Conservation (phyloP, 2,329 filamentous ascomycete species). For the Fusarium sp. region DNA sequence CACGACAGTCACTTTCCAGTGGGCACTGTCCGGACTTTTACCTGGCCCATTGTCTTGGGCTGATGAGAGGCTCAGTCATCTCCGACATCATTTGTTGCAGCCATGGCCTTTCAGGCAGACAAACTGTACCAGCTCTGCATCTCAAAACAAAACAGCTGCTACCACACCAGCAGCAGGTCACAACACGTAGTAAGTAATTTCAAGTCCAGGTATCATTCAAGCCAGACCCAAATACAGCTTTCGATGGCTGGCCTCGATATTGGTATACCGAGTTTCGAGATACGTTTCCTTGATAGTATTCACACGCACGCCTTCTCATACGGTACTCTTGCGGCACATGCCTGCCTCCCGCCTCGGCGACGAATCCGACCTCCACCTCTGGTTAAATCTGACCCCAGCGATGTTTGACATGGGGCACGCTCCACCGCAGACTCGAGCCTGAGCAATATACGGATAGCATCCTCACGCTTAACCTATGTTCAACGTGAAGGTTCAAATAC, state of each 20-base stretch:
- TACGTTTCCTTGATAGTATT: conserved; percentile 3
- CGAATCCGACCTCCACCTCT: conserved; percentile 34
- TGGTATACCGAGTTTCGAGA: neutral
- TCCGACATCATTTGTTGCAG: conserved; percentile 41
- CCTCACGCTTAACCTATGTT: neutral
- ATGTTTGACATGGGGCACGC: conserved; percentile 29
- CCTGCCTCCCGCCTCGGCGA: conserved; percentile 29
- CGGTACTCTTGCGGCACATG: conserved; percentile 21
- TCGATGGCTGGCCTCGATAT: conserved; percentile 7
- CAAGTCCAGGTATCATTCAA: neutral
- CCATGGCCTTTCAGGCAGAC: conserved; percentile 19
- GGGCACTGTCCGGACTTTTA: conserved; percentile 20
- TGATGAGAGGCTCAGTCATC: conserved; percentile 34
- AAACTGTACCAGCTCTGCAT: conserved; percentile 4
- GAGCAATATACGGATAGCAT: neutral
- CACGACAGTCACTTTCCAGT: conserved; percentile 18
- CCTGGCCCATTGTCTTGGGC: conserved; percentile 35
- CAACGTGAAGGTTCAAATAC: neutral
- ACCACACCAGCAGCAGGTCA: conserved; percentile 10
- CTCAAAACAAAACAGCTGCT: neutral
- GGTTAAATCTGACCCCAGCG: conserved; percentile 29
- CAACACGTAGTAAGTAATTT: conserved; percentile 1
- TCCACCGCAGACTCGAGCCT: conserved; percentile 19
- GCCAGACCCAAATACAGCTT: neutral
- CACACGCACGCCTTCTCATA: conserved; percentile 5